A percentile compares a stretch with the other conserved stretches of the same genome.
Evolutionary conservation across 2,329 filamentous ascomycete species (phyloP).

Genomic region (Aspergillus puulaauensis): DNA sequence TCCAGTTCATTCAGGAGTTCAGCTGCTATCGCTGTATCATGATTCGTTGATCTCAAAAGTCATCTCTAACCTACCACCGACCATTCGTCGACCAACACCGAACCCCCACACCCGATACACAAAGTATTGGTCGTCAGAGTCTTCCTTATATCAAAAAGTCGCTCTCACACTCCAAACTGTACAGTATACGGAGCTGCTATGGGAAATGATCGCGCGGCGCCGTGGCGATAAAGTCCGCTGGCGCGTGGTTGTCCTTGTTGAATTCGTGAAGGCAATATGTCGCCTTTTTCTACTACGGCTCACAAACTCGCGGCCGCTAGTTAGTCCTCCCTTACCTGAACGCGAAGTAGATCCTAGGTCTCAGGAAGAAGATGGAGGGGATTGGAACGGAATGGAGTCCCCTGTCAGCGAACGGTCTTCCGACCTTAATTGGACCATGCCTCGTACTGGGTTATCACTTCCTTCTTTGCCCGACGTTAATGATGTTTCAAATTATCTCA

Average conservation of each 20-base stretch:
- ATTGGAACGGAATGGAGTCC: slow-evolving; percentile 51
- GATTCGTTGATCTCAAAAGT: slow-evolving; percentile 76
- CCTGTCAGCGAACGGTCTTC: slow-evolving; percentile 41
- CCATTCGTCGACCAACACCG: slow-evolving; percentile 50
- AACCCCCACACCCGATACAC: slow-evolving; percentile 64
- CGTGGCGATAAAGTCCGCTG: slow-evolving; percentile 76
- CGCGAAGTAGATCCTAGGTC: slow-evolving; percentile 72
- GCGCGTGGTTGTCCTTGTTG: slow-evolving; percentile 81
- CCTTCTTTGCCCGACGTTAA: slow-evolving; percentile 77
- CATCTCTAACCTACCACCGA: slow-evolving; percentile 55
- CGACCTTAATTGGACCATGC: slow-evolving; percentile 76
- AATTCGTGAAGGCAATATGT: slow-evolving; percentile 83
- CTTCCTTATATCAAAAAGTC: slow-evolving; percentile 73
- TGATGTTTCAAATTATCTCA: slow-evolving; percentile 83
- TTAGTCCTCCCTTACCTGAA: slow-evolving; percentile 82
- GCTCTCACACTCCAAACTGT: slow-evolving; percentile 84
- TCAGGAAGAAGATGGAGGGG: slow-evolving; percentile 47
- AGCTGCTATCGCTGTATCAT: slow-evolving; percentile 89
- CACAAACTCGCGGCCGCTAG: slow-evolving; percentile 77
- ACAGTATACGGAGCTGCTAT: slow-evolving; percentile 91
- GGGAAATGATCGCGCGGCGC: slow-evolving; percentile 94
- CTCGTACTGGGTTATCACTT: slow-evolving; percentile 82
- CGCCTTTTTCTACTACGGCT: slow-evolving; percentile 75
- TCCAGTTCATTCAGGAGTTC: slow-evolving; percentile 77
- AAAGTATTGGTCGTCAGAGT: slow-evolving; percentile 61